Evolutionary conservation across 352 stramenopile species (phyloP), one percentile per base, ranked within the genome.

Genomic region (Globisporangium alternatum): DNA sequence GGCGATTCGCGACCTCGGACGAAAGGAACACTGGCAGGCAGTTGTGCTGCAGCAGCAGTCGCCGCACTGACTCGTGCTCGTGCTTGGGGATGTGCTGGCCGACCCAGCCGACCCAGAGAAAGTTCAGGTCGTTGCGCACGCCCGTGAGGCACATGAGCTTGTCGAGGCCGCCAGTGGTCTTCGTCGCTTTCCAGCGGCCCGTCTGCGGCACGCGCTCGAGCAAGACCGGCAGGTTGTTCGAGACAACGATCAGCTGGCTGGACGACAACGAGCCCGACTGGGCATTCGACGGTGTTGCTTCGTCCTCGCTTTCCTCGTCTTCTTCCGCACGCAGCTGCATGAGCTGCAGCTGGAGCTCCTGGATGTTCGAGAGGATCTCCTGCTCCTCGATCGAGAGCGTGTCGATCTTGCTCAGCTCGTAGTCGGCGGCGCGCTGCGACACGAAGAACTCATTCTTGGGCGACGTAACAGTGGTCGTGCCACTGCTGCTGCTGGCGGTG

Each of bases 91-190:
- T 91, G 51, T 95, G 82, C 64, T 92, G 81, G n/a, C 88, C 90
- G 60, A 97, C 80, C 85, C 88, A 96, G 19, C 90, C 90, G 54
- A 97, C 87, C 90, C 90, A 97, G 35, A 96, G 58, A 44, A 96
- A 91, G 59, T 85, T 75, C 53, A 90, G 71, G 35, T 91, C 76
- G 39, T 71, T 76, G 45, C 77, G 68, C 12, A 91, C 81, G 47
- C 80, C 83, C 13, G 83, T 91, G 21, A 91, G 65, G 51, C 81
- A 91, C 81, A 90, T 91, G 69, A 91, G 78, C 68, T 91, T 91
- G 70, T 91, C 88, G 39, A 96, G 72, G 1, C 88, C 88, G n/a
- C 88, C 89, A 8, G 85, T 95, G 12, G 83, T 91, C 66, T 94
- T 96, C 3, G 76, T 88, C 44, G 86, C 90, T 43, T 86, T 90